A percentile compares a stretch with the other conserved stretches of the same genome.
Conservation (phyloP, 2,329 filamentous ascomycete species). For the Colletotrichum trifolii region DNA sequence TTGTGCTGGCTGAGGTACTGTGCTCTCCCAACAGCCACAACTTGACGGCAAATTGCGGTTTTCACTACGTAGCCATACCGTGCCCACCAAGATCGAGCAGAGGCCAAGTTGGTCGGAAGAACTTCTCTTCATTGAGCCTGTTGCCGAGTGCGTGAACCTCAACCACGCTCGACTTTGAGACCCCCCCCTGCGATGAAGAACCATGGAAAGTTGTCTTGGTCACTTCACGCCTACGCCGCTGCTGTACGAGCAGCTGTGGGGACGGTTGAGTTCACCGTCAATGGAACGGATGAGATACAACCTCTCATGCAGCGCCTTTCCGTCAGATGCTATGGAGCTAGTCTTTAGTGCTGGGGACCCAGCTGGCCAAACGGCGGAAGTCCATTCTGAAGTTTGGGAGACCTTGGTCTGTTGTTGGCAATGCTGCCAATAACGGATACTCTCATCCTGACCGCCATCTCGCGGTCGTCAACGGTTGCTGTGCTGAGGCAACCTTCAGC, state of each 20-base stretch:
- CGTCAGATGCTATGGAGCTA: conserved; percentile 40
- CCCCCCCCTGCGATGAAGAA: conserved; percentile 48
- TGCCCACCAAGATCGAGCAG: conserved; percentile 45
- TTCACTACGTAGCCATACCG: conserved; percentile 55
- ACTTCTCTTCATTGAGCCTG: conserved; percentile 58
- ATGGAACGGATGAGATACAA: conserved; percentile 49
- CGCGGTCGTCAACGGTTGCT: conserved; percentile 1
- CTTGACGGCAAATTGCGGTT: no score
- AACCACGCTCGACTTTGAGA: conserved; percentile 55
- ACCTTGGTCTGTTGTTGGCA: conserved; percentile 37
- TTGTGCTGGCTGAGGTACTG: no score
- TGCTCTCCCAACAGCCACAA: no score
- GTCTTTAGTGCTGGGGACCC: conserved; percentile 37
- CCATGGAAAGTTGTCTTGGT: conserved; percentile 53
- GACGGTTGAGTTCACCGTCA: conserved; percentile 56
- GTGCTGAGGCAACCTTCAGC: conserved; percentile 31
- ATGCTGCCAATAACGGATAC: background rate
- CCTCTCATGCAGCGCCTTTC: conserved; percentile 48
- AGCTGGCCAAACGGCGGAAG: conserved; percentile 28
- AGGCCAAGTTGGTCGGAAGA: conserved; percentile 59
- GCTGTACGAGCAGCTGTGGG: conserved; percentile 56
- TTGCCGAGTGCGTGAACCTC: conserved; percentile 54
- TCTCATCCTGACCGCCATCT: background rate
- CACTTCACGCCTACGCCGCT: conserved; percentile 56
- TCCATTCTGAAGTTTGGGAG: conserved; percentile 42